These are phyloP conservation scores for Heliocybe sulcata DNA, from an alignment of 1,284 basidiomycete genomes.

Conservation along the genomic window DNA sequence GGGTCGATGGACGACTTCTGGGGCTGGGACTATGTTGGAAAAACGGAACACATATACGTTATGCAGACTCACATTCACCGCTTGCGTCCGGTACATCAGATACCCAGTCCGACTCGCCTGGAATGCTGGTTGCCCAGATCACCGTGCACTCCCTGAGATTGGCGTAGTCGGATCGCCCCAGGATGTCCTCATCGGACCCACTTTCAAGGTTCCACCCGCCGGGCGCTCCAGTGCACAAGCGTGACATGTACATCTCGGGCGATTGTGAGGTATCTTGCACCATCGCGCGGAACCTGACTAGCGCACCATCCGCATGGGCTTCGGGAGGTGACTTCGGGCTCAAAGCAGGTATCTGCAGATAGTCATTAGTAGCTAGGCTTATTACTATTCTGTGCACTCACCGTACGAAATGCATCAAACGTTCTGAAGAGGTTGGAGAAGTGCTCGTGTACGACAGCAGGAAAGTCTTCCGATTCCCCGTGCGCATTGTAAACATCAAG, in stretches of 20 bases:
- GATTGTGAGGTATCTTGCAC: conserved; percentile 74
- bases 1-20: conserved; percentile 15
- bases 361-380: not conserved
- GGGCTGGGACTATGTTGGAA: not conserved
- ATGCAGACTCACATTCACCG: conserved; percentile 15
- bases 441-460: conserved; percentile 1
- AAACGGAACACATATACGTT: not conserved
- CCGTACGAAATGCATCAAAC: conserved; percentile 11
- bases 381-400: not conserved
- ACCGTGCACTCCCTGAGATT: conserved; percentile 54
- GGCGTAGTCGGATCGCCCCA: conserved; percentile 31
- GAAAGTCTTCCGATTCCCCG: not conserved
- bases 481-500: not conserved
- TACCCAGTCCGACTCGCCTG: conserved; percentile 52
- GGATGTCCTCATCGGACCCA: conserved; percentile 17
- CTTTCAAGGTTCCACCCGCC: conserved; percentile 63
- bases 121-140: conserved; percentile 66
- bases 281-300: conserved; percentile 69
- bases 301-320: conserved; percentile 35
- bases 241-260: conserved; percentile 62
- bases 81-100: conserved; percentile 25
- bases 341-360: conserved; percentile 45
- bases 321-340: conserved; percentile 39
- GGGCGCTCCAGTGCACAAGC: conserved; percentile 29
- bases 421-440: conserved; percentile 11